Percentiles rank a stretch among this genome's conserved stretches.
phyloP scores from a whole-genome alignment of 2,329 filamentous ascomycete species.

The Neopestalotiopsis clavispora region DNA sequence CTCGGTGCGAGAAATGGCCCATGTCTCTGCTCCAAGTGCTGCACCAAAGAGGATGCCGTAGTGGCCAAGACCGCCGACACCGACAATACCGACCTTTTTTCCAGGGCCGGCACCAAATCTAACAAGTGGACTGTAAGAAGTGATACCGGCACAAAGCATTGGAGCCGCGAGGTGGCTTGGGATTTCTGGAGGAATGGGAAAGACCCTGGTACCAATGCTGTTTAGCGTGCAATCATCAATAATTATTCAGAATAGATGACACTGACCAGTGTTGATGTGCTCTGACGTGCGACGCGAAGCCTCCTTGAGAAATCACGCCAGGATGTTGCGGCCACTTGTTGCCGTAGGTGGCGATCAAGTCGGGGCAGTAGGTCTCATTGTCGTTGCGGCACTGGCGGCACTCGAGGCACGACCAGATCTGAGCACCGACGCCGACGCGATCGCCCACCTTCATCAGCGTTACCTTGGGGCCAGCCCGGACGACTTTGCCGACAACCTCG shows the following conservation, averaged over 20 bases:
- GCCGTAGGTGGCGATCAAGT: background rate
- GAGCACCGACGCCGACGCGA: conserved; percentile 66
- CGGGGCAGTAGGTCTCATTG: background rate
- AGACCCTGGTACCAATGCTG: background rate
- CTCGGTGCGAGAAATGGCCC: conserved; percentile 64
- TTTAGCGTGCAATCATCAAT: background rate
- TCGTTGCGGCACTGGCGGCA: conserved; percentile 41
- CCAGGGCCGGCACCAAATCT: conserved; percentile 77
- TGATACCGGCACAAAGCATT: conserved; percentile 86
- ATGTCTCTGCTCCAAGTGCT: conserved; percentile 64
- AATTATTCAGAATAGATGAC: no score
- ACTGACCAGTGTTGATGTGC: no score
- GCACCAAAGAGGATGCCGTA: conserved; percentile 73
- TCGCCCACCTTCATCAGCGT: conserved; percentile 62
- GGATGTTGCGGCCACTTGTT: background rate
- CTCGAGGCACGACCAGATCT: conserved; percentile 60
- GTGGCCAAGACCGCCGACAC: conserved; percentile 74
- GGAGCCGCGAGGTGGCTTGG: conserved; percentile 54
- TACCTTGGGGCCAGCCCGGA: conserved; percentile 42
- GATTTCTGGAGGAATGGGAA: background rate
- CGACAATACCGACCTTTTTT: conserved; percentile 78
- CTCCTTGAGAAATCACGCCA: no score
- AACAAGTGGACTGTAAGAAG: conserved; percentile 78
- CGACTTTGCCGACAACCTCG: conserved; percentile 62
- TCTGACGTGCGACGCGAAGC: no score